Evolutionary conservation across 2,329 filamentous ascomycete species (phyloP).

Genomic region (Aspergillus pseudotamarii): DNA sequence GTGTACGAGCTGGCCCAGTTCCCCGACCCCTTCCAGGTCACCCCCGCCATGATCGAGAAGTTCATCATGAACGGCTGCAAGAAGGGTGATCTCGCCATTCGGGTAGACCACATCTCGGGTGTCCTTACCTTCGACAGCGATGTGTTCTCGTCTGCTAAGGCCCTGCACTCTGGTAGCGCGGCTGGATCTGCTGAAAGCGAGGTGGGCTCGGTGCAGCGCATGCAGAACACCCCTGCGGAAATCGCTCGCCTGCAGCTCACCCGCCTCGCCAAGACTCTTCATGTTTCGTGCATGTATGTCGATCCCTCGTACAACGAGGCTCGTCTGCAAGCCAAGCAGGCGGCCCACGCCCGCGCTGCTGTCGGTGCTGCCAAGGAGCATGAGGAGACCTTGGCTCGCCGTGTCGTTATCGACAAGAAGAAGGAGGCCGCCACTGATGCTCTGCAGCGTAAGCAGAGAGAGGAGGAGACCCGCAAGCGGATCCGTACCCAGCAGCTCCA

Average conservation of each 20-base stretch:
- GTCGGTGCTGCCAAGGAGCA: slow-evolving; percentile 93
- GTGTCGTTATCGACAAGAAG: slow-evolving; percentile 91
- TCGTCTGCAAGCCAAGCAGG: slow-evolving; percentile 75
- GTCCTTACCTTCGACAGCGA: slow-evolving; percentile 97
- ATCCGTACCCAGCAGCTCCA: slow-evolving; percentile 84
- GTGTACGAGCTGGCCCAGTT: slow-evolving; percentile 93
- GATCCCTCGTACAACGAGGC: slow-evolving; percentile 86
- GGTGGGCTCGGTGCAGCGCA: slow-evolving; percentile 81
- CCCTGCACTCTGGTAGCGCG: slow-evolving; percentile 79
- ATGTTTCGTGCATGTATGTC: slow-evolving; percentile 93
- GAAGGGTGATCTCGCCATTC: slow-evolving; percentile 96
- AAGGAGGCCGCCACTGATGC: slow-evolving; percentile 93
- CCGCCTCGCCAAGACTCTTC: slow-evolving; percentile 86
- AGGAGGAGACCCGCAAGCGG: slow-evolving; percentile 86
- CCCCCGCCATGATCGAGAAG: slow-evolving; percentile 90
- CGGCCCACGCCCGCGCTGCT: slow-evolving; percentile 78
- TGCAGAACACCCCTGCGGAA: slow-evolving; percentile 96
- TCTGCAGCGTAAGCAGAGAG: slow-evolving; percentile 84
- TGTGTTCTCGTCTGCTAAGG: slow-evolving; percentile 96
- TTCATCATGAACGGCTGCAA: slow-evolving; percentile 99
- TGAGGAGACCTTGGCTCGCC: slow-evolving; percentile 78
- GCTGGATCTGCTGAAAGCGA: slow-evolving; percentile 88
- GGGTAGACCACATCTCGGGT: slow-evolving; percentile 92
- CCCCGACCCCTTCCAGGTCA: slow-evolving; percentile 94
- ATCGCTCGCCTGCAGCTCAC: slow-evolving; percentile 95